phyloP scores from a whole-genome alignment of 2,329 filamentous ascomycete genomes.

The Colletotrichum truncatum region DNA sequence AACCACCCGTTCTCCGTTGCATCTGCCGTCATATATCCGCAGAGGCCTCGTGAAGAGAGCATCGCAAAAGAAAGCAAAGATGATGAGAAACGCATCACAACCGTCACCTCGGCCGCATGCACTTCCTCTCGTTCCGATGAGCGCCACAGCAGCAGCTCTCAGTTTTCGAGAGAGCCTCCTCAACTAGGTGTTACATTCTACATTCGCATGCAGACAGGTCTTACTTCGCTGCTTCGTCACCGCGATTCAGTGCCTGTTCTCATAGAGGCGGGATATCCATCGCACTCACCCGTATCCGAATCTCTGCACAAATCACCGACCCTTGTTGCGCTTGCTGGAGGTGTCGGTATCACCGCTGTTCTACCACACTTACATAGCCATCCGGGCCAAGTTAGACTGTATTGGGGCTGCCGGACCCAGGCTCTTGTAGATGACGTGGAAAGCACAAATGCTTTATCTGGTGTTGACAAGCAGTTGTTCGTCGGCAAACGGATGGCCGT shows the following conservation, averaged over 20 bases:
- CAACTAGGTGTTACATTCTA: neutral
- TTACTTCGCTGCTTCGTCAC: neutral
- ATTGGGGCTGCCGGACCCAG: conserved; percentile 2
- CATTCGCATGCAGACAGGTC: neutral
- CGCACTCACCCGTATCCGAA: conserved; percentile 31
- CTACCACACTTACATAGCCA: conserved; percentile 29
- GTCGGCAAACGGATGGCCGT: neutral
- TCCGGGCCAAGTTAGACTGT: neutral
- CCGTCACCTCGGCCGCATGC: no score
- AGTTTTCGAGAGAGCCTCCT: neutral
- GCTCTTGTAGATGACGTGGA: conserved; percentile 7
- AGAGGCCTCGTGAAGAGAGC: neutral
- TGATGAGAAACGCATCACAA: no score
- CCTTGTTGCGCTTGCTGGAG: conserved; percentile 40
- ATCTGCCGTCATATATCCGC: neutral
- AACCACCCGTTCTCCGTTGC: conserved; percentile 46
- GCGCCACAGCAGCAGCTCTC: neutral
- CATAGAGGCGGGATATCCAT: conserved; percentile 40
- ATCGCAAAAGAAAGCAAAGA: neutral
- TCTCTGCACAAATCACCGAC: conserved; percentile 28
- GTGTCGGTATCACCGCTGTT: conserved; percentile 41
- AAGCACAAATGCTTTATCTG: neutral
- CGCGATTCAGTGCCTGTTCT: conserved; percentile 35
- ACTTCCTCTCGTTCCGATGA: no score
- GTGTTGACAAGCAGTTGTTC: conserved; percentile 2